Evolutionary conservation across 108 stramenopile species (phyloP), one percentile per base, ranked within the genome.

Genomic region (Bacterosira constricta): DNA sequence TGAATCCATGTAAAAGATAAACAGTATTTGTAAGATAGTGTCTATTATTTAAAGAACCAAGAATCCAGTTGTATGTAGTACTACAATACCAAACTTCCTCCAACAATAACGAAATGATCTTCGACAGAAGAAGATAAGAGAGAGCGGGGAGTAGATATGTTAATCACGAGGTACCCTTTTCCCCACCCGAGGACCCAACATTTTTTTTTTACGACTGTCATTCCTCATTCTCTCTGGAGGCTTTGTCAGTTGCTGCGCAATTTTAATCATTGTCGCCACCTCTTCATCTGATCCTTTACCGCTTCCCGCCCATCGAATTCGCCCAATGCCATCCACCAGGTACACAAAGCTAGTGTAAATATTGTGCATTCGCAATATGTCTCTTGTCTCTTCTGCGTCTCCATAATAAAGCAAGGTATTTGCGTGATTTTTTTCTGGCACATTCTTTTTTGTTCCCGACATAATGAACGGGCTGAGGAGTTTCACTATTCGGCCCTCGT

Each of bases 311-410:
- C 87, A 95, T 46, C 94, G 85, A 13, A 95, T 84, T 23, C 87
- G 68, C 1, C 94, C 94, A 30, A 88, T 76, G 6, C 84, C 85
- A 79, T 95, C 94, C 29, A 95, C 55, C 23, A 95, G 64, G 39
- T 85, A 90, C 0, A 92, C 85, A 58, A 88, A 92, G 9, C 87
- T 88, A 8, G 90, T 84, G 72, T 89, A 84, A 39, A 83, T 86
- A 79, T 95, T 95, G 76, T 95, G 94, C 86, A 90, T 90, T 8
- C 94, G 64, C 47, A 95, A 63, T 6, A 81, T 47, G 64, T 95
- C 89, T 20, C 83, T 71, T 78, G 88, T 89, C 44, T 82, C 83
- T 18, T 80, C 84, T 0, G 88, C 67, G 59, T 86, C 79, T 29
- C 93, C 90, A 81, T 89, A 95, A 63, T 83, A 89, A 13, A 90